phyloP scores from a whole-genome alignment of 495 filamentous ascomycete genomes.

The Penicillium antarcticum region DNA sequence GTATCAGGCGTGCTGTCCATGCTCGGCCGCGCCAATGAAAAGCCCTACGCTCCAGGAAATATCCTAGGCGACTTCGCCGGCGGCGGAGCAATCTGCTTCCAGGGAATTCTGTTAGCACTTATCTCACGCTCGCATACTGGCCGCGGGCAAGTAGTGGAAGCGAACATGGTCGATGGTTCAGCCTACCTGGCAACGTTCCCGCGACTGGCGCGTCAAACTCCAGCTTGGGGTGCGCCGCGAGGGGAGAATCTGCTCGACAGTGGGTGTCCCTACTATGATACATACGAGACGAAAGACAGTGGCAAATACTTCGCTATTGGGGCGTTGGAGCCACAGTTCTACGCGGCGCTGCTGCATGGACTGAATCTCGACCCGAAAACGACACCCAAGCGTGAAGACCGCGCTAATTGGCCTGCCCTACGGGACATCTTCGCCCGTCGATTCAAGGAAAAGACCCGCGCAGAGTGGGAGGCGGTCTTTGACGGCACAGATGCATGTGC shows the following conservation, averaged over 20 bases:
- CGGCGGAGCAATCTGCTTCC: constrained; percentile 75
- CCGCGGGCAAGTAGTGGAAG: constrained; percentile 82
- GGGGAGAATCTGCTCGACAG: constrained; percentile 80
- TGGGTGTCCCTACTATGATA: constrained; percentile 83
- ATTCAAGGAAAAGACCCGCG: constrained; percentile 72
- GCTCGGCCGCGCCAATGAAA: constrained; percentile 64
- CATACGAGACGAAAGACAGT: constrained; percentile 77
- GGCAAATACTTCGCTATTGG: constrained; percentile 86
- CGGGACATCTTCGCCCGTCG: constrained; percentile 53
- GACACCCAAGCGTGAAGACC: constrained; percentile 55
- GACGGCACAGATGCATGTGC: constrained; percentile 90
- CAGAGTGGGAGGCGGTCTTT: constrained; percentile 82
- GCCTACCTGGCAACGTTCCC: constrained; percentile 75
- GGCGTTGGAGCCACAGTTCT: constrained; percentile 86
- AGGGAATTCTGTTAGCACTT: constrained; percentile 49
- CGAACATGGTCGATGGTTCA: constrained; percentile 93
- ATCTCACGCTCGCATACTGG: constrained; percentile 49
- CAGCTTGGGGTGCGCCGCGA: constrained; percentile 57
- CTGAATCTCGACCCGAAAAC: constrained; percentile 52
- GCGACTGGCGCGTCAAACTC: constrained; percentile 56
- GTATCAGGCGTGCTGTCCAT: constrained; percentile 76
- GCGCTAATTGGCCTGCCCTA: constrained; percentile 62
- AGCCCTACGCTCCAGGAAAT: constrained; percentile 77
- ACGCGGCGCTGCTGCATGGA: constrained; percentile 59
- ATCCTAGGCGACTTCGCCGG: constrained; percentile 89